Evolutionary conservation across 164 flowering plant species (phyloP), one percentile per base, ranked within the genome.

Genomic region (Warburgia ugandensis): DNA sequence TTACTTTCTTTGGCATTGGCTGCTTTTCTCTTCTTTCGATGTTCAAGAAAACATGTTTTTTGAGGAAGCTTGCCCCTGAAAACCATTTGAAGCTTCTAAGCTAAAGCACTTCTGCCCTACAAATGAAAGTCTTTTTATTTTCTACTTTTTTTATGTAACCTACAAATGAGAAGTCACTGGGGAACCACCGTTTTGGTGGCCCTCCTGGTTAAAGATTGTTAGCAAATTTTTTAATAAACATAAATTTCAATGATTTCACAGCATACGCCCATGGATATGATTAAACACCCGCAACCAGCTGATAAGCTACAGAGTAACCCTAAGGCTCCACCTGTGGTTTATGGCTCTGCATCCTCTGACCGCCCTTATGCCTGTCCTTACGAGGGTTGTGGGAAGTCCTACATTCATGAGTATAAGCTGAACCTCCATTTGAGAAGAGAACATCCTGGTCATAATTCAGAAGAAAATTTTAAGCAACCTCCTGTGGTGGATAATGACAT

Each of bases 401-500:
- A 92, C 72, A 92, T 86, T 52, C 97, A 92, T 40, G 99, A 92
- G 48, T 92, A 92, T 77, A 92, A 92, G 73, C 77, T 92, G 5
- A 92, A 92, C 55, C 97, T 92, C 48, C 99, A 92, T 63, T 58
- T 92, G 29, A 80, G 77, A 62, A 75, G 87, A 61, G 91, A 80
- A 70, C 99, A 92, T 67, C 97, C 94, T 29, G 91, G 83, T 10
- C 94, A 92, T 62, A 64, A 74, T 54, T 46, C 72, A 0, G 98
- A 83, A 29, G 95, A 88, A 44, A 80, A 78, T 63, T 75, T 76
- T 5, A 87, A 80, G 45, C 73, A 69, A 33, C 58, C 46, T 31
- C 60, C 62, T 58, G 69, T 63, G 33, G 56, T 53, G 19, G 96
- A 80, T 12, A 71, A 88, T 50, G 95, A 86, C 50, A 61, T 80